Base-by-base conservation (phyloP, 768 basidiomycete genomes). In the Suillus luteus region DNA sequence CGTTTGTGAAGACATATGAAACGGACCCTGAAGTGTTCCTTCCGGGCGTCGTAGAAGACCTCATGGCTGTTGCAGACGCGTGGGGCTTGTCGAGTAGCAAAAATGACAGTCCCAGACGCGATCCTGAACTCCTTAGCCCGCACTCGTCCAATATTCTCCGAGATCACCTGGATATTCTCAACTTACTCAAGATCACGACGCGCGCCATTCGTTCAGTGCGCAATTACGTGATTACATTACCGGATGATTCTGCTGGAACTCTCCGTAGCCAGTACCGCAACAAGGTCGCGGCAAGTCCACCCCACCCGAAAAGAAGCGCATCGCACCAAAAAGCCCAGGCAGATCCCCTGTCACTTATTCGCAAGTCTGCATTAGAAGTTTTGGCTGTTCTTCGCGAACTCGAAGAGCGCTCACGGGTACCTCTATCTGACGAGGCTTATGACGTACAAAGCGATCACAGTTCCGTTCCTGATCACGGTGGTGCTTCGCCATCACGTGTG, bases 341-440 rank as follows among this genome's bases (percentile, higher is more conserved):
- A 8, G 88, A 93, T 69, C 87, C 90, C 1, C 77, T 93, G 19
- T 81, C 84, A 1, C 78, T 86, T 55, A 87, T 98, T 60, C 83
- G 96, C 27, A 85, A 85, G 59, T 84, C 88, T 1, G 93, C 94
- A 1, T 76, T 98, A 60, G 95, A 95, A 65, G 91, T 97, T 0
- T 84, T 99, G 37, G 83, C 89, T 6, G 81, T 86, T 44, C 83
- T 99, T 48, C 84, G 93, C 43, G 87, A 86, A 37, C 77, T 98
- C 22, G 96, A 98, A 73, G 93, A 95, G 71, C 76, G 78, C 10
- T 85, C 85, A 44, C 84, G 96, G 3, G 73, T 95, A 4, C 90
- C 93, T 5, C 79, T 93, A 8, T 85, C 82, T 19, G 91, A 94
- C 71, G 91, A 92, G 51, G 90, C 86, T n/a, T 93, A 92, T 68